Evolutionary conservation across 129 eudicot genomes (phyloP).

Genomic region (Chrysanthemum lavandulifolium): DNA sequence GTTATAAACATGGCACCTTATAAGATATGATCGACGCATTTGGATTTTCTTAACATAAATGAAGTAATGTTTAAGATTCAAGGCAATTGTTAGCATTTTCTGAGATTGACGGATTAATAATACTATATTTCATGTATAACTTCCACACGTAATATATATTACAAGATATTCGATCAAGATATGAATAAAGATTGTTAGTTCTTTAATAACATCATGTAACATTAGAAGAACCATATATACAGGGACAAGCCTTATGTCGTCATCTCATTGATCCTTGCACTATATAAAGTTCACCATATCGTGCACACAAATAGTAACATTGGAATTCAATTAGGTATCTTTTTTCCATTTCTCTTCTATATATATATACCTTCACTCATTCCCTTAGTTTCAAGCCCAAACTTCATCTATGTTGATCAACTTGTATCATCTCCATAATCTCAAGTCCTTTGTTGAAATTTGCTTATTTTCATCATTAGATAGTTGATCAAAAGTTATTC

Average conservation of each 20-base stretch:
- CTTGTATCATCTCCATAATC: neutral
- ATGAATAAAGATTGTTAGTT: no score
- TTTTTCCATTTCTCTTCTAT: constrained; percentile 9
- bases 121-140: no score
- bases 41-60: no score
- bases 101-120: no score
- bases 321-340: neutral
- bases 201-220: no score
- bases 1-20: no score
- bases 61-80: no score
- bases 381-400: constrained; percentile 6
- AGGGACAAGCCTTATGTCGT: neutral
- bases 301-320: neutral
- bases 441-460: neutral
- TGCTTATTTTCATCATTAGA: constrained; percentile 1
- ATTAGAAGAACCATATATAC: neutral
- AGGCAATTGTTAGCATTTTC: no score
- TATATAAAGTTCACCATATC: neutral
- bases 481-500: constrained; percentile 21
- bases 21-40: no score
- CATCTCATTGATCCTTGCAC: neutral
- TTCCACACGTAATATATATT: no score
- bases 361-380: constrained; percentile 8
- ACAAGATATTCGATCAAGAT: no score
- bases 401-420: constrained; percentile 6